Evolutionary conservation across 192 early-diverging fungal genomes (phyloP), one percentile per base, ranked within the genome.

Genomic region (Coemansia sp.): DNA sequence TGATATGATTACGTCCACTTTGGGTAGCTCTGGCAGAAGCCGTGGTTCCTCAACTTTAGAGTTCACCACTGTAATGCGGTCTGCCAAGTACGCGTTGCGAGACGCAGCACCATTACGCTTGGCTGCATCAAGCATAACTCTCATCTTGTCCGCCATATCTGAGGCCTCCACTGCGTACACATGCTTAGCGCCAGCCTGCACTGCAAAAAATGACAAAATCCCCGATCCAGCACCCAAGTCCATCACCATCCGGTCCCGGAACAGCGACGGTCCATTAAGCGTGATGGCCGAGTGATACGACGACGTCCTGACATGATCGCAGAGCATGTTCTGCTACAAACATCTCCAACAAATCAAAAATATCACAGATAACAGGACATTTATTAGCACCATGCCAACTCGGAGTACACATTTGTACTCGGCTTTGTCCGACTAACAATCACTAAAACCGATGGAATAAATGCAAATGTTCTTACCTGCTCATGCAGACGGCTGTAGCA

Each of bases 81-180:
- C 88, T 27, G 91, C 87, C 69, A 98, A 70, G 66, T 89, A 96
- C 6, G 82, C 70, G 67, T 98, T 98, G 59, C 68, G 72, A 10
- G 85, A 64, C 27, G 79, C 64, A 19, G 78, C 39, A 4, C 63
- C 62, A 21, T 70, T 62, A 7, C 51, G 52, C 33, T 86, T 84
- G 17, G 91, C 87, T 3, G 81, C 76, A 22, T 87, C 76, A 8
- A 98, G 70, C 56, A 99, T 74, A 63, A 87, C 87, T 64, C 87
- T 75, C 85, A 99, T 96, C 83, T 94, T 95, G 31, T 85, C 59
- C 1, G 97, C 94, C 95, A 99, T 96, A 25, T 85, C 88, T 17
- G 94, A 96, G 5, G 97, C 97, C 73, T 99, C 97, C 11, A 99
- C 89, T 0, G 97, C 97, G 73, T 93, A 96, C 7, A 99, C 94